Percentiles rank a stretch among this genome's conserved stretches.
Conservation (phyloP, 768 basidiomycete genomes). For the Hirschioporus abietinus region DNA sequence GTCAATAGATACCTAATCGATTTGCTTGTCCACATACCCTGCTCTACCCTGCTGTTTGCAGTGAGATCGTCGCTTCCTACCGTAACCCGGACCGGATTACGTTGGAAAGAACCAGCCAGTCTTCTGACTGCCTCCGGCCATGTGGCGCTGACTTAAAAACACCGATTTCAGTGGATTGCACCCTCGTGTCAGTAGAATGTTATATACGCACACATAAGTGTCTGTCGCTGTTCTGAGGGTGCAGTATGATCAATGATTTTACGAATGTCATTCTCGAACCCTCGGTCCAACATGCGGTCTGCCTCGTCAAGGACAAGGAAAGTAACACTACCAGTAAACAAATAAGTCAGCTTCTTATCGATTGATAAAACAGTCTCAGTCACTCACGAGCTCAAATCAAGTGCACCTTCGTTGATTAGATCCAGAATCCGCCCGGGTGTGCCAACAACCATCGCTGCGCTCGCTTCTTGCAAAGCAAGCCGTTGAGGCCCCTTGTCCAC, state of each 20-base stretch:
- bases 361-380: background rate
- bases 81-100: constrained; percentile 80
- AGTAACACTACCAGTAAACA: constrained; percentile 48
- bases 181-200: background rate
- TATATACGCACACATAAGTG: constrained; percentile 79
- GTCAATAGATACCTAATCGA: background rate
- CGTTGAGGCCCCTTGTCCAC: constrained; percentile 85
- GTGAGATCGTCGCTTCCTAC: constrained; percentile 94
- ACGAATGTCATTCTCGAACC: constrained; percentile 96
- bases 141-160: constrained; percentile 80
- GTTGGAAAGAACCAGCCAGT: constrained; percentile 84
- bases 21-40: constrained; percentile 32
- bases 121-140: constrained; percentile 95
- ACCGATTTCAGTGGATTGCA: background rate
- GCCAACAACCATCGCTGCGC: constrained; percentile 68
- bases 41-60: constrained; percentile 91
- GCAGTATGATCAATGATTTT: constrained; percentile 76
- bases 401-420: constrained; percentile 79
- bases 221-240: constrained; percentile 70
- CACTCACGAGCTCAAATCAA: constrained; percentile 72
- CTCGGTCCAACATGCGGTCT: constrained; percentile 96
- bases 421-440: constrained; percentile 94
- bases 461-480: constrained; percentile 29
- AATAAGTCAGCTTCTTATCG: background rate
- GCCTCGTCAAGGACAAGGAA: constrained; percentile 97